Evolutionary conservation across 2,329 filamentous ascomycete species (phyloP), one percentile per base, ranked within the genome.

Genomic region (Phyllosticta citribraziliensis): DNA sequence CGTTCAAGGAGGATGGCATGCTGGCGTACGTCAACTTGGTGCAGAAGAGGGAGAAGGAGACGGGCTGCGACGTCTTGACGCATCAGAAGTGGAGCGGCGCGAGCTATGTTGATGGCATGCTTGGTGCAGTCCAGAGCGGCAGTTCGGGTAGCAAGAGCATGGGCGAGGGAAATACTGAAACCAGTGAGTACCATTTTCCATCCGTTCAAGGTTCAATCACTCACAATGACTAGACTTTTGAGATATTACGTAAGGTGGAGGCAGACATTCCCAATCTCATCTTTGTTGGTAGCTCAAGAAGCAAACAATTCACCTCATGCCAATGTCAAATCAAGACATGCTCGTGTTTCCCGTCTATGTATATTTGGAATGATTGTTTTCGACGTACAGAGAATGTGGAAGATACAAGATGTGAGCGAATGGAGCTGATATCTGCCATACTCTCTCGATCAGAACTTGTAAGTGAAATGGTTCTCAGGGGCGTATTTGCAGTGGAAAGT

Each of bases 21-120:
- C 82, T 94, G 69, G 93, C 94, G 0, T 99, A 99, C 70, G 94
- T 97, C n/a, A 89, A 96, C 63, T 78, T 97, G 0, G 87, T 99
- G 50, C 94, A 99, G 76, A 81, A 85, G 58, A 82, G 87, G 50
- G 94, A 99, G 77, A 96, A 96, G 81, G 92, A 96, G 66, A 77
- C 93, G 1, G 89, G 88, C 14, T 91, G 91, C 62, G 92, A 97
- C 68, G 92, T 96, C n/a, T 78, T 96, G 65, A 96, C 91, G 50
- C 92, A 97, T 73, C 92, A 97, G 79, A 95, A 94, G 73, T 91
- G 88, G 88, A 87, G 84, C 66, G 86, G 86, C 30, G 85, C 86
- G 0, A 76, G 77, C 2, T 88, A 96, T 72, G 88, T 97, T 66
- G 92, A 97, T 73, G 91, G 92, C 2, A 93, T 97, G 55, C 73